These are phyloP conservation scores for Penicillium diatomitis DNA, from an alignment of 495 filamentous ascomycete species.

Conservation along the genomic window DNA sequence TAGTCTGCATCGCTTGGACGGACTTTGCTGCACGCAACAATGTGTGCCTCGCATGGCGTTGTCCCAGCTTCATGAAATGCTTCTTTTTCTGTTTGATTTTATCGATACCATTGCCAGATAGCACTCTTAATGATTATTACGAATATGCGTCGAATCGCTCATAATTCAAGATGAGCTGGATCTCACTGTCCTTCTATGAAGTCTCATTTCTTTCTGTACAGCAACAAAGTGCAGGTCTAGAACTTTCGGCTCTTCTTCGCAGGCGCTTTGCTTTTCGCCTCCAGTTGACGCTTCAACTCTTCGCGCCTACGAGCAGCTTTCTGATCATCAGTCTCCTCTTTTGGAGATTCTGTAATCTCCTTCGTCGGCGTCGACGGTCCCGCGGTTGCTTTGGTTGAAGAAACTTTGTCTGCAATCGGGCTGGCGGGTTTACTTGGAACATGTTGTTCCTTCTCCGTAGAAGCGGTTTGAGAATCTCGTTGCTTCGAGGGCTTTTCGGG, in stretches of 20 bases:
- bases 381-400: background rate
- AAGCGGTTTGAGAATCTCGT: background rate
- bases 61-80: too few species aligned
- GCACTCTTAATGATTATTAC: too few species aligned
- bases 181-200: too few species aligned
- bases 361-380: background rate
- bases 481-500: background rate
- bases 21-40: too few species aligned
- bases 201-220: too few species aligned
- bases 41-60: too few species aligned
- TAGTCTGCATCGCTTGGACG: too few species aligned
- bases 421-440: background rate
- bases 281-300: conserved; percentile 56
- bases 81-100: too few species aligned
- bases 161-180: too few species aligned
- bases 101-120: too few species aligned
- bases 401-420: background rate
- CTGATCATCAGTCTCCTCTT: conserved; percentile 37
- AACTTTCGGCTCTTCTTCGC: conserved; percentile 63
- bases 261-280: conserved; percentile 51
- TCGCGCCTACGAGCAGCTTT: conserved; percentile 53
- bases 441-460: background rate
- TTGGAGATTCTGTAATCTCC: conserved; percentile 6
- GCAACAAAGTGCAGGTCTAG: conserved; percentile 12
- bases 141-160: too few species aligned